Conservation (phyloP, 306 rosid species). For the Glycyrrhiza uralensis region DNA sequence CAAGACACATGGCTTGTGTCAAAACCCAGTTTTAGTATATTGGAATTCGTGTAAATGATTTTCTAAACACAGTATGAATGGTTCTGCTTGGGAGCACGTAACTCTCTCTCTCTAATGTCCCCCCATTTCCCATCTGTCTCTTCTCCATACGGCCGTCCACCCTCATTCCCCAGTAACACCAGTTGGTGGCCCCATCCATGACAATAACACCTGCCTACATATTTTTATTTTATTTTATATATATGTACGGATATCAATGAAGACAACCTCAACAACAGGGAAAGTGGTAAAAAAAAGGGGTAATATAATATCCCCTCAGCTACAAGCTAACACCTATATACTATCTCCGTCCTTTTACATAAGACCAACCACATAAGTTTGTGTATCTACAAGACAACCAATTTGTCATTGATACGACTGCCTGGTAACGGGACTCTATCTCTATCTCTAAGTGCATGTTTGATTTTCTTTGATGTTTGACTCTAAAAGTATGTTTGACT, state of each 20-base stretch:
- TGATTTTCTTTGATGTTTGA: no score
- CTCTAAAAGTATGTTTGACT: no score
- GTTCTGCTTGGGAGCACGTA: slow-evolving; percentile 57
- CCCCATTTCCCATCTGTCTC: slow-evolving; percentile 88
- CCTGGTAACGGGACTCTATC: background rate
- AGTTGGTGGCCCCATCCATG: slow-evolving; percentile 63
- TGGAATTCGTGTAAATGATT: no score
- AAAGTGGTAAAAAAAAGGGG: slow-evolving; percentile 10
- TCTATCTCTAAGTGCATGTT: no score
- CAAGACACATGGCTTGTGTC: no score
- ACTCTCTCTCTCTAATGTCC: slow-evolving; percentile 52
- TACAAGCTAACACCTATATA: no score
- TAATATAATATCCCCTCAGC: background rate
- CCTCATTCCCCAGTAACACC: slow-evolving; percentile 36
- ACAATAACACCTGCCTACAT: slow-evolving; percentile 26
- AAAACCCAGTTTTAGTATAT: no score
- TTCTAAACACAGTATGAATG: no score
- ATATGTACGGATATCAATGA: background rate
- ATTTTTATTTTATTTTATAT: slow-evolving; percentile 15
- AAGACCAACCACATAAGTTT: no score
- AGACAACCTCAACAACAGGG: slow-evolving; percentile 7
- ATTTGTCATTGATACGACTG: background rate
- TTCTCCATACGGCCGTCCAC: slow-evolving; percentile 51
- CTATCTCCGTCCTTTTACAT: no score
- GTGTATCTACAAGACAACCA: slow-evolving; percentile 1